Evolutionary conservation across 208 protist species (phyloP).

Genomic region (Leishmania turanica): DNA sequence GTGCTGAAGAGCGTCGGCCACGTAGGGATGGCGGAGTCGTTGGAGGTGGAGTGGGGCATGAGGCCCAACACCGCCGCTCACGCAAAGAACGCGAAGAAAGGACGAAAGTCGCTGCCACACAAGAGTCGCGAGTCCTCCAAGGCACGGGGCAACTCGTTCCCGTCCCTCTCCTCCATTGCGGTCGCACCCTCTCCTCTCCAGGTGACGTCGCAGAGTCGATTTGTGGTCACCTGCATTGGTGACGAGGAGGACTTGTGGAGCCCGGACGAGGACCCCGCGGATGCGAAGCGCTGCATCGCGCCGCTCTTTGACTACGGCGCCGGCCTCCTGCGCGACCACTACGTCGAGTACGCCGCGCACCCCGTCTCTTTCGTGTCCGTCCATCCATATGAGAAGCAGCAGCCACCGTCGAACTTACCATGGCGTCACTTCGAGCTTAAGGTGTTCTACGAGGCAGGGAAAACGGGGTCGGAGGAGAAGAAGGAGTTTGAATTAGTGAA

Average conservation of each 20-base stretch:
- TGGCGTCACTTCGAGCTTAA: constrained; percentile 50
- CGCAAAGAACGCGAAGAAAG: constrained; percentile 20
- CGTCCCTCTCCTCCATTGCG: constrained; percentile 11
- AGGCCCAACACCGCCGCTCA: constrained; percentile 7
- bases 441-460: constrained; percentile 66
- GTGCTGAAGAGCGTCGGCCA: constrained; percentile 29
- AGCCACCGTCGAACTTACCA: constrained; percentile 42
- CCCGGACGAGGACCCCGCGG: constrained; percentile 6
- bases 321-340: constrained; percentile 45
- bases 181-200: constrained; percentile 3
- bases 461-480: constrained; percentile 75
- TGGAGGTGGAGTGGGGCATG: constrained; percentile 32
- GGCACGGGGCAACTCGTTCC: constrained; percentile 12
- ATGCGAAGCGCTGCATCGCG: constrained; percentile 23
- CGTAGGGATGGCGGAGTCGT: constrained; percentile 22
- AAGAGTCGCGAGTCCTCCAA: constrained; percentile 34
- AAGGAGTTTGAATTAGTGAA: constrained; percentile 78
- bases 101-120: constrained; percentile 21
- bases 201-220: constrained; percentile 10
- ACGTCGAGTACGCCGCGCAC: constrained; percentile 26
- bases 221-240: constrained; percentile 48
- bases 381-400: constrained; percentile 56
- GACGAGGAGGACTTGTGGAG: constrained; percentile 51
- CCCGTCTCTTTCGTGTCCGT: constrained; percentile 38
- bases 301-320: constrained; percentile 55